phyloP scores from a whole-genome alignment of 441 rosid genomes.

The Populus hybrid region DNA sequence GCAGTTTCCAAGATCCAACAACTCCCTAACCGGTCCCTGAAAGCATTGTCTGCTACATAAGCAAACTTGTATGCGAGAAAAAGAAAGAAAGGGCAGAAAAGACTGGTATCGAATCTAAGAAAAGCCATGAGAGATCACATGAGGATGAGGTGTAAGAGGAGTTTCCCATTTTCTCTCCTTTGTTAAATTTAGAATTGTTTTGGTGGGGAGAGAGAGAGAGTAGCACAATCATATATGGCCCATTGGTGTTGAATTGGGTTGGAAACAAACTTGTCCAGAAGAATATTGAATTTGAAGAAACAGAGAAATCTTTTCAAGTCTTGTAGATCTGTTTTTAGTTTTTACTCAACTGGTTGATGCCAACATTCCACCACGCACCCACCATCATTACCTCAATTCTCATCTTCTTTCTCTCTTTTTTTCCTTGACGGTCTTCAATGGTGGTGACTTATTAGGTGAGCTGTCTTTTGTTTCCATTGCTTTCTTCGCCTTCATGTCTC shows the following conservation, averaged over 20 bases:
- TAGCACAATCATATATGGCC: conserved; percentile 21
- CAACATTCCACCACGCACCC: conserved; percentile 32
- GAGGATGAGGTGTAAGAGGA: conserved; percentile 17
- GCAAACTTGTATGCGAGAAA: background rate
- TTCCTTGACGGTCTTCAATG: conserved; percentile 20
- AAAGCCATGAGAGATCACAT: background rate
- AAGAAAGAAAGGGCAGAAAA: background rate
- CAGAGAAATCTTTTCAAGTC: conserved; percentile 1
- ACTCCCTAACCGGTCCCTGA: background rate
- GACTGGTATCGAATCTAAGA: background rate
- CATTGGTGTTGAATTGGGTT: conserved; percentile 26
- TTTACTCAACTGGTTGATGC: conserved; percentile 23
- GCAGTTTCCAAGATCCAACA: background rate
- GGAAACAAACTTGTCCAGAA: conserved; percentile 25
- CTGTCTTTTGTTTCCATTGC: background rate
- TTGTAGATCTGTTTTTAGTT: conserved; percentile 21
- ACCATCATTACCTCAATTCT: background rate
- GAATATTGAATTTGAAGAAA: conserved; percentile 29
- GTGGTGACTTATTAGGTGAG: conserved; percentile 23
- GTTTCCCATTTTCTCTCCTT: background rate
- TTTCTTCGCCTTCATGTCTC: conserved; percentile 3
- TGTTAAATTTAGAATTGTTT: background rate
- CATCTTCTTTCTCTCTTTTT: background rate
- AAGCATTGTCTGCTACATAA: background rate
- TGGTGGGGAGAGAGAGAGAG: conserved; percentile 6